A percentile compares a stretch with the other conserved stretches of the same genome.
Conservation (phyloP, 305 asterid species). For the Ajuga reptans region DNA sequence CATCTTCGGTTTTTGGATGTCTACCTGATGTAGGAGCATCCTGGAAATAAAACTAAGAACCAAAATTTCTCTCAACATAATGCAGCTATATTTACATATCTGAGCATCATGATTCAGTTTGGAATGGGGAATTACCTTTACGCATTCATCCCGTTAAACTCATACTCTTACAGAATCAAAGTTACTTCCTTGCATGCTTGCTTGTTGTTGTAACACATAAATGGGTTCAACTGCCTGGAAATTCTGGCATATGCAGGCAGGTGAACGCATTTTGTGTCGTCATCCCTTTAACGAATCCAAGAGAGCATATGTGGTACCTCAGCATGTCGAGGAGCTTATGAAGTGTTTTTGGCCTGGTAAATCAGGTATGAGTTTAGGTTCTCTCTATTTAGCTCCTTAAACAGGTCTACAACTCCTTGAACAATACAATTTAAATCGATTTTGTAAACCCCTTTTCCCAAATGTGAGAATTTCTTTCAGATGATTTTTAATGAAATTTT, state of each 20-base stretch:
- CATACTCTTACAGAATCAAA: neutral
- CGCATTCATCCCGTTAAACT: neutral
- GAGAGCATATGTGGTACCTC: conserved; percentile 94
- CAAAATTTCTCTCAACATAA: neutral
- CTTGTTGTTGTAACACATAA: neutral
- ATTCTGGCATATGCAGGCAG: conserved; percentile 39
- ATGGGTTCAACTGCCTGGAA: neutral
- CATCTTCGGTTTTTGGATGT: neutral
- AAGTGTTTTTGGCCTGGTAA: conserved; percentile 91
- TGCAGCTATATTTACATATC: neutral
- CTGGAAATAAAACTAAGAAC: neutral
- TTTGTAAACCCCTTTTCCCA: neutral
- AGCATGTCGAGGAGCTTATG: conserved; percentile 87
- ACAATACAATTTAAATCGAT: neutral
- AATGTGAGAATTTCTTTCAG: neutral
- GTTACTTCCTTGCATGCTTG: neutral
- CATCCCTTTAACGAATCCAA: conserved; percentile 96
- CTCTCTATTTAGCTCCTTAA: neutral
- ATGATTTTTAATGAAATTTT: neutral
- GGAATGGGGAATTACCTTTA: neutral
- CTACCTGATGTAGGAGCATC: neutral
- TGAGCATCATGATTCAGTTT: neutral
- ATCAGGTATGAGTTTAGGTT: conserved; percentile 42
- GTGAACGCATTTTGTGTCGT: conserved; percentile 83
- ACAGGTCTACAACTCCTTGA: neutral